phyloP scores from a whole-genome alignment of 257 asterid species.

The Capsicum rhomboideum region DNA sequence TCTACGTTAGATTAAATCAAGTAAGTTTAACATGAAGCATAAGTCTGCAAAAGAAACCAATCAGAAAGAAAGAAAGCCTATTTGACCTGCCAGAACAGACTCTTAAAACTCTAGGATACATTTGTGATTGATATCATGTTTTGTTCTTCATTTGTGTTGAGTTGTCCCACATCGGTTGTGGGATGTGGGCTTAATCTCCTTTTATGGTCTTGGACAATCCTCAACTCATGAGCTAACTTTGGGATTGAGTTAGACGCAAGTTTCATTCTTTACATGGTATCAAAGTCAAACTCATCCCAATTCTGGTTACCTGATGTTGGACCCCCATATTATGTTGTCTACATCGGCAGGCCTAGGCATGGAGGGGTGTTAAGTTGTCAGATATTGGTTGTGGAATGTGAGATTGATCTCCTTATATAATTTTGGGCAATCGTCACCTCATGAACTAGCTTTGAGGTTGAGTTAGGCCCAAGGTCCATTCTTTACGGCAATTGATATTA shows the following conservation, averaged over 20 bases:
- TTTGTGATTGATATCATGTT: neutral
- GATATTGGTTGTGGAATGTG: too few relatives aligned
- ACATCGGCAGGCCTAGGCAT: too few relatives aligned
- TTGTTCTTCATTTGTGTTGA: neutral
- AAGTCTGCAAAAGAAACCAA: neutral
- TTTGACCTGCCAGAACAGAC: neutral
- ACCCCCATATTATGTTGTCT: too few relatives aligned
- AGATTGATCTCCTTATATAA: too few relatives aligned
- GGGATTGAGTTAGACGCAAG: neutral
- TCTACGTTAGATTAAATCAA: constrained; percentile 12
- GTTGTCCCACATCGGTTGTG: neutral
- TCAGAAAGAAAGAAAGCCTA: neutral
- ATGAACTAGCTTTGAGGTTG: too few relatives aligned
- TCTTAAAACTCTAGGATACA: neutral
- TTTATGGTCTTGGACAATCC: neutral
- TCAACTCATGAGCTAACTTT: neutral
- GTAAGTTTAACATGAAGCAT: neutral
- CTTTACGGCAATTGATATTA: too few relatives aligned
- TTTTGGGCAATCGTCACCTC: too few relatives aligned
- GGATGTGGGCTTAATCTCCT: neutral
- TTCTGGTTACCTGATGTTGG: neutral
- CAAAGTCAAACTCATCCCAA: neutral
- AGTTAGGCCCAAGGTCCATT: too few relatives aligned
- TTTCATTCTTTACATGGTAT: neutral
- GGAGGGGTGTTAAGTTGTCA: too few relatives aligned